A percentile compares a stretch with the other conserved stretches of the same genome.
Evolutionary conservation across 352 stramenopile genomes (phyloP).

Genomic region (Pythium pectinolyticum): DNA sequence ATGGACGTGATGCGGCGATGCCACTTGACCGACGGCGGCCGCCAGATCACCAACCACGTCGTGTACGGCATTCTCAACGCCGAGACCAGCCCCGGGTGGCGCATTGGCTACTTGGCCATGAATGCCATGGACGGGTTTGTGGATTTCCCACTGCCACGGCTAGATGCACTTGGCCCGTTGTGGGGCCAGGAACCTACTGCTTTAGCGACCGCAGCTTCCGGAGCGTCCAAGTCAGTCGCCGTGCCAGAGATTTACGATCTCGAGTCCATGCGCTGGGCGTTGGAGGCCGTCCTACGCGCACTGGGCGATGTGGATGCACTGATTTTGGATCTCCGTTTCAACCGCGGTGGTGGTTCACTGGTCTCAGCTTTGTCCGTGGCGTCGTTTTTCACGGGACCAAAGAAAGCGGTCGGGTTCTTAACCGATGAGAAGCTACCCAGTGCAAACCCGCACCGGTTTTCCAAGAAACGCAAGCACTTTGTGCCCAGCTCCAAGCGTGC

Average conservation of each 20-base stretch:
- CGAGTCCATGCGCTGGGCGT: conserved; percentile 85
- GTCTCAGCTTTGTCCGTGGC: conserved; percentile 61
- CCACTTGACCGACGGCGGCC: conserved; percentile 59
- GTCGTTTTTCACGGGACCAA: conserved; percentile 66
- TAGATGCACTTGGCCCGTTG: conserved; percentile 57
- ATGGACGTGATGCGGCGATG: conserved; percentile 49
- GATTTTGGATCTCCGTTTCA: conserved; percentile 78
- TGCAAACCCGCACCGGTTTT: conserved; percentile 38
- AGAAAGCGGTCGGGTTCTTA: conserved; percentile 52
- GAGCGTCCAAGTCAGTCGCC: conserved; percentile 14
- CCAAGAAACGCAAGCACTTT: conserved; percentile 59
- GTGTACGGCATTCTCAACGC: conserved; percentile 72
- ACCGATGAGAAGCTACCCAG: conserved; percentile 66
- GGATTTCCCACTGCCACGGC: conserved; percentile 64
- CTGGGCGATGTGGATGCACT: conserved; percentile 66
- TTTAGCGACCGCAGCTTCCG: neutral
- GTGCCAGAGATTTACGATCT: conserved; percentile 84
- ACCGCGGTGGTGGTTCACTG: conserved; percentile 68
- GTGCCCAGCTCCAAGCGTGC: conserved; percentile 56
- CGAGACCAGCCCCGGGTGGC: conserved; percentile 70
- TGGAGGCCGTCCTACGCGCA: conserved; percentile 75
- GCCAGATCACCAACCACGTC: conserved; percentile 62
- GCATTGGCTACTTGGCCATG: conserved; percentile 76
- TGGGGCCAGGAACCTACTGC: conserved; percentile 31
- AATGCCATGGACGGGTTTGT: conserved; percentile 80